Conservation (phyloP, 2,329 filamentous ascomycete species). For the Fusarium aywerte region DNA sequence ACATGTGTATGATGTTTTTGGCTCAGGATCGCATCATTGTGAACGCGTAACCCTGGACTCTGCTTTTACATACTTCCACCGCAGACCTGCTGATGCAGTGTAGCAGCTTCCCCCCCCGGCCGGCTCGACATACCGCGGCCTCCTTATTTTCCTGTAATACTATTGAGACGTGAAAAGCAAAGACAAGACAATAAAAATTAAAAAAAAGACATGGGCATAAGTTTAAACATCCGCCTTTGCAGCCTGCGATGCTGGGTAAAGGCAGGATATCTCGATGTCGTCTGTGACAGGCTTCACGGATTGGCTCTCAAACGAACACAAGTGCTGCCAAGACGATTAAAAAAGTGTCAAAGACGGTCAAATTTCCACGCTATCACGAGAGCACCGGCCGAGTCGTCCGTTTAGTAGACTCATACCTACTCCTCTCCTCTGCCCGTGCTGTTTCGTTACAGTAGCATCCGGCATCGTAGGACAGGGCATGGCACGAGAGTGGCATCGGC, state of each 20-base stretch:
- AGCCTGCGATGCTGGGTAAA: background rate
- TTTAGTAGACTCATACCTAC: background rate
- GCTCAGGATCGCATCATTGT: background rate
- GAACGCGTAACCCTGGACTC: background rate
- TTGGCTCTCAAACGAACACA: slow-evolving; percentile 1
- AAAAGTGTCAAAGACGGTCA: background rate
- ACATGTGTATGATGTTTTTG: background rate
- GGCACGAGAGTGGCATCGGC: slow-evolving; percentile 11
- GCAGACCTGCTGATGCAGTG: background rate
- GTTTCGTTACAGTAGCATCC: background rate
- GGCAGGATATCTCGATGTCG: slow-evolving; percentile 27
- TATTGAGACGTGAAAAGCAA: slow-evolving; percentile 4
- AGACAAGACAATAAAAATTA: slow-evolving; percentile 18
- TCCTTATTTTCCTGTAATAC: background rate
- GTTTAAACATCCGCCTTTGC: background rate
- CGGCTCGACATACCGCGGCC: background rate
- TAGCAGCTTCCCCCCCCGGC: background rate
- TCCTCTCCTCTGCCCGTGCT: background rate
- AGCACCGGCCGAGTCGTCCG: background rate
- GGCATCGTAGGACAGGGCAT: slow-evolving; percentile 5
- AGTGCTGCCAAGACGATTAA: slow-evolving; percentile 21
- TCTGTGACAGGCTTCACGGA: slow-evolving; percentile 14
- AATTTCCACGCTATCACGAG: background rate
- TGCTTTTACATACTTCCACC: background rate
- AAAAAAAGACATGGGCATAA: slow-evolving; percentile 2